A percentile compares a stretch with the other conserved stretches of the same genome.
Evolutionary conservation across 306 rosid genomes (phyloP).

Genomic region (Pterocarpus santalinus): DNA sequence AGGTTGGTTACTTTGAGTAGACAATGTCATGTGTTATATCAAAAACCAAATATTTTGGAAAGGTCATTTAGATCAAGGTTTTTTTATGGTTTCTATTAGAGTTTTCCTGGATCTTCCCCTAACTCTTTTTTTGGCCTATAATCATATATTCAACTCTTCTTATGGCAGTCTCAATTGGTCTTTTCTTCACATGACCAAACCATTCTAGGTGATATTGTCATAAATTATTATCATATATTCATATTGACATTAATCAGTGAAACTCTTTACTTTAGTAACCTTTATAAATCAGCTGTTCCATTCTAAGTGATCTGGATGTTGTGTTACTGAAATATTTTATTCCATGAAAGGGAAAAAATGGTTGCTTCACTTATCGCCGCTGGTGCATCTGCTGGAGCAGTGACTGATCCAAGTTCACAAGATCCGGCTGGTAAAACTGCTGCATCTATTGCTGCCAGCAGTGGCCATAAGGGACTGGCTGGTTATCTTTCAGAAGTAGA

Average conservation of each 20-base stretch:
- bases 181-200: conserved; percentile 30
- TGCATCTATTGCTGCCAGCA: conserved; percentile 77
- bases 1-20: conserved; percentile 18
- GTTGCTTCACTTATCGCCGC: conserved; percentile 87
- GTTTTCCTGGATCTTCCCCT: conserved; percentile 1
- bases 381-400: conserved; percentile 96
- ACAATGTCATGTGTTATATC: neutral
- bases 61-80: neutral
- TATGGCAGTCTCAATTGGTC: neutral
- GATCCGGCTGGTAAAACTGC: conserved; percentile 87
- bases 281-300: conserved; percentile 28
- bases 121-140: neutral
- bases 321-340: conserved; percentile 41
- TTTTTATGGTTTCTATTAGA: neutral
- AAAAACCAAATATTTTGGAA: conserved; percentile 2
- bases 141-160: conserved; percentile 30
- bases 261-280: conserved; percentile 30
- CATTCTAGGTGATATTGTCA: conserved; percentile 8
- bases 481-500: conserved; percentile 94
- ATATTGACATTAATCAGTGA: conserved; percentile 28
- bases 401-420: conserved; percentile 84
- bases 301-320: conserved; percentile 28
- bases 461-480: conserved; percentile 91
- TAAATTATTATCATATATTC: conserved; percentile 25
- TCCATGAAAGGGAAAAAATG: conserved; percentile 81